Conservation (phyloP, 192 early-diverging fungal species). For the Coemansia sp. region DNA sequence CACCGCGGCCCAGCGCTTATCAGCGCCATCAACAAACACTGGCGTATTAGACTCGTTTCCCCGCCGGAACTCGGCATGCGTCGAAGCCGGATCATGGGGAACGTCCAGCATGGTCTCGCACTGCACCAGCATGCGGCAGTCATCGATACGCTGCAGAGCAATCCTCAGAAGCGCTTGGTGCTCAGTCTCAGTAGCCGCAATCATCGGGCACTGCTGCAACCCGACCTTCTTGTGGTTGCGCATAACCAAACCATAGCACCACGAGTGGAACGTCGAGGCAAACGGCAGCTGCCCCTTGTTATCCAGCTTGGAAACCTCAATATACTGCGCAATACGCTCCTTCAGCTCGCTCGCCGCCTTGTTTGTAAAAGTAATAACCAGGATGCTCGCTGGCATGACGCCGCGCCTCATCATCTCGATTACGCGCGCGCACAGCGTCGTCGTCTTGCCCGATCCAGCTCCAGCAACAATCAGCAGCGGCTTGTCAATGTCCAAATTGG, state of each 20-base stretch:
- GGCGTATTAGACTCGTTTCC: not conserved
- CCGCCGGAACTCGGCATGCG: not conserved
- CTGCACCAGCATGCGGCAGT: conserved; percentile 34
- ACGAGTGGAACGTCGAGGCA: conserved; percentile 55
- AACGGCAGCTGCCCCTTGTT: conserved; percentile 11
- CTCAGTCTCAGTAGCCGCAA: conserved; percentile 41
- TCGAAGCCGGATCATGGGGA: not conserved
- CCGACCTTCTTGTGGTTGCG: conserved; percentile 16
- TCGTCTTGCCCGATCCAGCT: conserved; percentile 52
- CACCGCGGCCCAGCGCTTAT: conserved; percentile 26
- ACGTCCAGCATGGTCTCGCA: conserved; percentile 46
- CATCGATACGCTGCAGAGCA: conserved; percentile 30
- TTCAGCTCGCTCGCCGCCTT: conserved; percentile 54
- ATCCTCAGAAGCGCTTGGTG: conserved; percentile 18
- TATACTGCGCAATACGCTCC: conserved; percentile 32
- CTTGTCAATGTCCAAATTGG: conserved; percentile 38
- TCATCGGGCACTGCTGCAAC: conserved; percentile 19
- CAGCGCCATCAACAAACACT: conserved; percentile 8
- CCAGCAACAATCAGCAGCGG: conserved; percentile 54
- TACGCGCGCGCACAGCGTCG: conserved; percentile 51
- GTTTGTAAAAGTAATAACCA: conserved; percentile 59
- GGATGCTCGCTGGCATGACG: conserved; percentile 15
- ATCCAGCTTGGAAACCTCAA: conserved; percentile 1
- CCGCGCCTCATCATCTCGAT: conserved; percentile 47
- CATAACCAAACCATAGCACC: conserved; percentile 44